Percentiles rank a stretch among this genome's conserved stretches.
phyloP scores from a whole-genome alignment of 2,329 filamentous ascomycete genomes.

The Colletotrichum orbiculare region DNA sequence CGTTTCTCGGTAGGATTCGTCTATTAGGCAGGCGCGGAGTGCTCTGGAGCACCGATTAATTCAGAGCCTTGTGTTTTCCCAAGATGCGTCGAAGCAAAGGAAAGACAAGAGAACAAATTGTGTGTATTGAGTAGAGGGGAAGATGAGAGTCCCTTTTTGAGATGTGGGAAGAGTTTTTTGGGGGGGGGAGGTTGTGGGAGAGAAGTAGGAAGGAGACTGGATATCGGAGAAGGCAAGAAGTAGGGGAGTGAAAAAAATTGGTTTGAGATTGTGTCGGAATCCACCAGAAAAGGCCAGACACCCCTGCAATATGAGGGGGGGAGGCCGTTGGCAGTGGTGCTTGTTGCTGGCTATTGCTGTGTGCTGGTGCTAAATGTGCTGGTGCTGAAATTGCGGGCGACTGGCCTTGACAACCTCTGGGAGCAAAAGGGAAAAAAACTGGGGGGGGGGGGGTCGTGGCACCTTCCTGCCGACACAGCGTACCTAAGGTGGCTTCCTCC shows the following conservation, averaged over 20 bases:
- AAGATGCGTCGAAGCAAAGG: constrained; percentile 56
- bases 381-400: too few species aligned
- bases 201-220: constrained; percentile 41
- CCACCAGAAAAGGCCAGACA: constrained; percentile 44
- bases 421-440: too few species aligned
- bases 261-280: constrained; percentile 44
- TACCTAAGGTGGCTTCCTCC: too few species aligned
- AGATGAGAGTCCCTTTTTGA: constrained; percentile 42
- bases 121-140: constrained; percentile 40
- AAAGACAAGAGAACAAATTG: constrained; percentile 54
- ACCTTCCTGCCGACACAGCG: too few species aligned
- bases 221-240: constrained; percentile 45
- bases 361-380: too few species aligned
- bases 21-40: constrained; percentile 41
- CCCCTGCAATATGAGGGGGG: constrained; percentile 26
- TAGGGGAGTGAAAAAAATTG: constrained; percentile 47
- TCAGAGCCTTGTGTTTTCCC: constrained; percentile 44
- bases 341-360: too few species aligned
- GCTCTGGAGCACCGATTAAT: constrained; percentile 37
- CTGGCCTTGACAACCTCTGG: too few species aligned
- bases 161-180: constrained; percentile 41
- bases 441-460: too few species aligned
- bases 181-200: constrained; percentile 39
- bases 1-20: constrained; percentile 44
- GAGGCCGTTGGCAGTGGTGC: background rate